Base-by-base conservation (phyloP, 1,284 basidiomycete species). In the Tilletiaria anomala region DNA sequence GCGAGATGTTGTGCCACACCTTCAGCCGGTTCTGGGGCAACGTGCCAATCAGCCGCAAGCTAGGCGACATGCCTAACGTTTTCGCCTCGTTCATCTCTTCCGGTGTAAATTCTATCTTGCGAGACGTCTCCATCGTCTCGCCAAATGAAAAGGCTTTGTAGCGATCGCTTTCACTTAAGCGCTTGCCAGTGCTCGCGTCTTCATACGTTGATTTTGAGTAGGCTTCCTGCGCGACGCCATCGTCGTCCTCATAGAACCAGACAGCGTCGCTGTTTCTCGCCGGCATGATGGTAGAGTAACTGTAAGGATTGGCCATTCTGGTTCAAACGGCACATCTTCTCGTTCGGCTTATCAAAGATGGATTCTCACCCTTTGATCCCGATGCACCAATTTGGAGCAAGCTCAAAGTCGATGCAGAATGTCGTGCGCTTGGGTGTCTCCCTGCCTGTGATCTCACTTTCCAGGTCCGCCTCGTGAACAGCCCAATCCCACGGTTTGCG, bases 1-100 rank as follows among this genome's bases (percentile, higher is more conserved):
- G 87, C 61, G 87, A 91, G 56, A 93, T 70, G 53, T 91, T 91
- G 62, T 93, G 84, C 65, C 87, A 80, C 52, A 87, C 82, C 0
- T 70, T 69, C 1, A 96, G 73, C 45, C 81, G 75, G 3, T 70
- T 53, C 12, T 31, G 37, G 35, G 59, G 50, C 20, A 37, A 11
- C 17, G 35, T 11, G 14, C 12, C 35, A 12, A n/a, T 14, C 35
- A n/a, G 10, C 22, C 14, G 2, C 20, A n/a, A 19, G 32, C 31
- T 17, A 2, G 56, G 56, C 12, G 46, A 39, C 47, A 56, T 47
- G 12, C 53, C 51, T 18, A 59, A 44, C 32, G 57, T 48, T 44
- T 83, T 79, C 70, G 94, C 82, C 12, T 77, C 75, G 22, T 73
- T 75, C 43, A 91, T 73, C 62, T 96, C 86, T 14, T 85, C 80